phyloP scores from a whole-genome alignment of 2,329 filamentous ascomycete genomes.

The Curvularia lunata region DNA sequence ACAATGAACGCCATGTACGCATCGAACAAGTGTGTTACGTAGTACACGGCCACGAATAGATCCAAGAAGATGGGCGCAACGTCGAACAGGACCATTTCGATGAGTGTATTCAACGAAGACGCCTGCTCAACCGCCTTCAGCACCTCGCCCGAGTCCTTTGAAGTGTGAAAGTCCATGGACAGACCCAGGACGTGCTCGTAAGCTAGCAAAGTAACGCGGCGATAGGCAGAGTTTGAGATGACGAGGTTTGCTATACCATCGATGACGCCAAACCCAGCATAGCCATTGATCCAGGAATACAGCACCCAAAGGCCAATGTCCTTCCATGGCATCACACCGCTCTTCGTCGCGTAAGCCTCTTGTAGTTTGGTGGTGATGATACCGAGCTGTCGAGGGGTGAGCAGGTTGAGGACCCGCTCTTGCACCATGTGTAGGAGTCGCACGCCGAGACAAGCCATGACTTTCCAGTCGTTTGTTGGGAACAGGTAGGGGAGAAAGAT shows the following conservation, averaged over 20 bases:
- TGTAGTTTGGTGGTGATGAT: slow-evolving; percentile 74
- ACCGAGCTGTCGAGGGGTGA: slow-evolving; percentile 82
- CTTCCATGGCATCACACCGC: slow-evolving; percentile 56
- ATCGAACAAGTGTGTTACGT: slow-evolving; percentile 68
- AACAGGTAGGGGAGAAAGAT: slow-evolving; percentile 81
- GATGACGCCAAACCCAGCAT: slow-evolving; percentile 59
- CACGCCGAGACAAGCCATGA: slow-evolving; percentile 72
- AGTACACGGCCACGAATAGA: slow-evolving; percentile 65
- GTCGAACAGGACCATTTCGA: slow-evolving; percentile 66
- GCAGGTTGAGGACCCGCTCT: slow-evolving; percentile 74
- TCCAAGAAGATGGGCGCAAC: slow-evolving; percentile 69
- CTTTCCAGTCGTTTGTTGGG: slow-evolving; percentile 68
- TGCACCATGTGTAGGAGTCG: slow-evolving; percentile 72
- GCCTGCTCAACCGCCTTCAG: slow-evolving; percentile 70
- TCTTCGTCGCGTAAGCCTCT: slow-evolving; percentile 46
- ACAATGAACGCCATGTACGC: slow-evolving; percentile 55
- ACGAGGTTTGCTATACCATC: slow-evolving; percentile 61
- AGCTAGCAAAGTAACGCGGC: slow-evolving; percentile 64
- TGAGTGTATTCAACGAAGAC: slow-evolving; percentile 62
- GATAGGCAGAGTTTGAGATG: slow-evolving; percentile 64
- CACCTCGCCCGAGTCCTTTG: slow-evolving; percentile 68
- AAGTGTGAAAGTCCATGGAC: slow-evolving; percentile 73
- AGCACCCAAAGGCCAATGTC: slow-evolving; percentile 60
- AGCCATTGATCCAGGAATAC: slow-evolving; percentile 57
- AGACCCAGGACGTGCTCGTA: slow-evolving; percentile 73